phyloP scores from a whole-genome alignment of 495 filamentous ascomycete genomes.

The Trichoderma orchidacearum region DNA sequence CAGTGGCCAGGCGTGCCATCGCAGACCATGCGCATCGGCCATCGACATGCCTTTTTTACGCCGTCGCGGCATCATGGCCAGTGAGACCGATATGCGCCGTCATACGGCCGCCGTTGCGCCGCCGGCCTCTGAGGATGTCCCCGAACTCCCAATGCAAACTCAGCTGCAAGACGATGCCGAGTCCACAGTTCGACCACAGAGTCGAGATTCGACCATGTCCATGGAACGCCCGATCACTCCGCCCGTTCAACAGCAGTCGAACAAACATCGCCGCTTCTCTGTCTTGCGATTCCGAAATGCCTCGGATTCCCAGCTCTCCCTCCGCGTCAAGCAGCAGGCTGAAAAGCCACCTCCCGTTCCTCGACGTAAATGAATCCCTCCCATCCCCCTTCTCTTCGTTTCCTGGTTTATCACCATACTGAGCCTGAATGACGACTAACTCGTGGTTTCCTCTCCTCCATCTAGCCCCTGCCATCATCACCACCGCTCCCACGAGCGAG shows the following conservation, averaged over 20 bases:
- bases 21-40: constrained; percentile 1
- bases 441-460: background rate
- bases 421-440: background rate
- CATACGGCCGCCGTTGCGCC: constrained; percentile 6
- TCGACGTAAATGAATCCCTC: constrained; percentile 39
- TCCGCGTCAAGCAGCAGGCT: constrained; percentile 61
- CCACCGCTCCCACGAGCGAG: constrained; percentile 74
- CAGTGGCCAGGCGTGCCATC: background rate
- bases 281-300: constrained; percentile 86
- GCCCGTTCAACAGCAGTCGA: constrained; percentile 29
- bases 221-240: constrained; percentile 17
- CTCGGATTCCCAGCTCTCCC: constrained; percentile 80
- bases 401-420: background rate
- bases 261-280: constrained; percentile 62
- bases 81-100: constrained; percentile 35
- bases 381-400: background rate
- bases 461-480: constrained; percentile 81
- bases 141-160: constrained; percentile 13
- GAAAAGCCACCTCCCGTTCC: constrained; percentile 56
- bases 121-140: background rate
- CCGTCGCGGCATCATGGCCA: constrained; percentile 34
- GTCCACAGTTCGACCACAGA: constrained; percentile 12
- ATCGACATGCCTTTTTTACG: constrained; percentile 34
- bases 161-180: constrained; percentile 9
- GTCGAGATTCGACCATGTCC: background rate